Percentiles rank a stretch among this genome's conserved stretches.
Evolutionary conservation across 2,329 filamentous ascomycete species (phyloP).

Genomic region (Setomelanomma holmii): DNA sequence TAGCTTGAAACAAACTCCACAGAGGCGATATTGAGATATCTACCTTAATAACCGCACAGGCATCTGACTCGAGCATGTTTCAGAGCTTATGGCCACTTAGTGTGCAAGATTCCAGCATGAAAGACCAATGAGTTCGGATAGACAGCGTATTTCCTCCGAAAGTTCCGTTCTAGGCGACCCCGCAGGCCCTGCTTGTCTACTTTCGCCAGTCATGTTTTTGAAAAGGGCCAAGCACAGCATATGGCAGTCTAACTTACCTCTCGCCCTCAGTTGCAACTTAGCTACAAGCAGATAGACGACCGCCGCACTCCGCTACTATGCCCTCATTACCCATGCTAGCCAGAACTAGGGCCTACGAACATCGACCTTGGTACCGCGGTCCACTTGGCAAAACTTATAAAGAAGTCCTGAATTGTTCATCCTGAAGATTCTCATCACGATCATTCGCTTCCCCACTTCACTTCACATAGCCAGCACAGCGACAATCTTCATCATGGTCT

Average conservation of each 20-base stretch:
- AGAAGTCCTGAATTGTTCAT: conserved; percentile 17
- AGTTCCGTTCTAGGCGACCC: not conserved
- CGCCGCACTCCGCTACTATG: conserved; percentile 16
- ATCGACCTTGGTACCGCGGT: conserved; percentile 7
- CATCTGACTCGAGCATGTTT: conserved; percentile 26
- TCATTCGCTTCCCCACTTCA: conserved; percentile 14
- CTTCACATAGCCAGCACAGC: conserved; percentile 6
- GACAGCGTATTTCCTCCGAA: not conserved
- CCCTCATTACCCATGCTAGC: conserved; percentile 19
- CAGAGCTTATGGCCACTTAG: conserved; percentile 24
- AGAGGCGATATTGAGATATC: conserved; percentile 31
- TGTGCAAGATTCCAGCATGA: not conserved
- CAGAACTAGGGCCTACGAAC: conserved; percentile 7
- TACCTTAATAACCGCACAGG: conserved; percentile 28
- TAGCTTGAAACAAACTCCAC: conserved; percentile 19
- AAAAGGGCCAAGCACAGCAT: conserved; percentile 24
- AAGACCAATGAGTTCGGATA: no score
- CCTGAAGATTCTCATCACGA: conserved; percentile 14
- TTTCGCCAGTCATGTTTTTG: conserved; percentile 3
- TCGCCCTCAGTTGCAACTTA: conserved; percentile 22
- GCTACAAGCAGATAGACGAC: conserved; percentile 22
- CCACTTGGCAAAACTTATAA: conserved; percentile 24
- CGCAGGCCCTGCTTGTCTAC: conserved; percentile 5
- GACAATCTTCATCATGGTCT: conserved; percentile 32
- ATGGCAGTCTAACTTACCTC: conserved; percentile 20